Base-by-base conservation (phyloP, 768 basidiomycete species). In the Lentinus tigrinus region DNA sequence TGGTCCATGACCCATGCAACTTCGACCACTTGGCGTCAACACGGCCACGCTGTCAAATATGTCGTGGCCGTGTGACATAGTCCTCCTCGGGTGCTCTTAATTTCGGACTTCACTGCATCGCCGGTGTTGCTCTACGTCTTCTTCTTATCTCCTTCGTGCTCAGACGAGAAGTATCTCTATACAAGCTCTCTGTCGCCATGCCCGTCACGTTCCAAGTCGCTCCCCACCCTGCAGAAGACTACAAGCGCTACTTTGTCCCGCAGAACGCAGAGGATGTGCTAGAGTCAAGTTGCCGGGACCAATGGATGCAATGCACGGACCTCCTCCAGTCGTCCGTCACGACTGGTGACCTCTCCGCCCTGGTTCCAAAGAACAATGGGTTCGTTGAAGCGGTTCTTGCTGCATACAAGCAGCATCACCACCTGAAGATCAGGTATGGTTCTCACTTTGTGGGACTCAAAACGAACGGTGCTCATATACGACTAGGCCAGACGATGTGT, bases 401-500 rank as follows among this genome's bases (percentile, higher is more conserved):
- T 8, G 49, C 49, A 19, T 50, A 50, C 34, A 38, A 38, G 31
- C 5, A 28, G 49, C 34, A 50, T 19, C 31, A 50, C n/a, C 7
- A 50, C 37, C 49, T 50, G 4, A 28, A 36, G 11, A 34, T 50
- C 31, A 24, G 49, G 49, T 50, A 2, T 34, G 49, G 39, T 14
- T 40, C 13, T 16, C 14, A 4, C 39, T 6, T 40, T 4, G 19
- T 14, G 4, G 39, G 13, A 16, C 16, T 11, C 42, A n/a, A n/a
- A n/a, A n/a, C n/a, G n/a, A n/a, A 44, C 9, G 21, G 5, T 5
- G 42, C 16, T 44, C 42, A 44, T 11, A 17, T 19, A 19, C 4
- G n/a, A 19, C 9, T 23, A 62, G 81, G 11, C 81, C 80, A 7
- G 81, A 82, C 52, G 81, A 82, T 63, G 72, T 82, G 27, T 82